A percentile compares a stretch with the other conserved stretches of the same genome.
Evolutionary conservation across 108 stramenopile genomes (phyloP).

Genomic region (Cyclotella cryptica): DNA sequence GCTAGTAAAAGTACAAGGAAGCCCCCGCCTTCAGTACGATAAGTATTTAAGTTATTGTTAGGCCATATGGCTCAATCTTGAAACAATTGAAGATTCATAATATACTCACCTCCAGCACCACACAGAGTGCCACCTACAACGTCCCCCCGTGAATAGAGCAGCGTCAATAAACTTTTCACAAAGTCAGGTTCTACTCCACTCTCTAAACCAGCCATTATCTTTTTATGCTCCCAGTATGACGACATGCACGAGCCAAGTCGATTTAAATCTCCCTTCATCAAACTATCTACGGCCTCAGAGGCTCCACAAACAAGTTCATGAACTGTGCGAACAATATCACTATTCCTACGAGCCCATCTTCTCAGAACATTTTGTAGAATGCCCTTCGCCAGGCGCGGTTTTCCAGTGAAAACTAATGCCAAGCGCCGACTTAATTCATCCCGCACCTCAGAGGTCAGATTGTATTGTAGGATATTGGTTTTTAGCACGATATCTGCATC

Average conservation of each 20-base stretch:
- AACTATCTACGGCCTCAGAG: slow-evolving; percentile 50
- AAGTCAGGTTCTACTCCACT: slow-evolving; percentile 70
- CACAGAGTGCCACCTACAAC: slow-evolving; percentile 70
- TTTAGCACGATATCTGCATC: slow-evolving; percentile 48
- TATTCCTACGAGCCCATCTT: slow-evolving; percentile 70
- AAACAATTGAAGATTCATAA: background rate
- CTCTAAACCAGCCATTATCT: slow-evolving; percentile 78
- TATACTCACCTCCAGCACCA: slow-evolving; percentile 71
- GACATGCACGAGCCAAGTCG: slow-evolving; percentile 60
- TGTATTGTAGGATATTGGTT: slow-evolving; percentile 48
- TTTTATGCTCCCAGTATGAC: slow-evolving; percentile 82
- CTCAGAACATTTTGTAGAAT: slow-evolving; percentile 78
- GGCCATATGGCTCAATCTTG: background rate
- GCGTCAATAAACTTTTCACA: slow-evolving; percentile 45
- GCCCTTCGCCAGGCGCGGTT: slow-evolving; percentile 85
- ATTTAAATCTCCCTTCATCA: slow-evolving; percentile 60
- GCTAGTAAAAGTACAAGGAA: slow-evolving; percentile 65
- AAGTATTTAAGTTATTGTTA: background rate
- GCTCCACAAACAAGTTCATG: slow-evolving; percentile 68
- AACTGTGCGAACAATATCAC: slow-evolving; percentile 68
- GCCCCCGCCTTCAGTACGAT: slow-evolving; percentile 77
- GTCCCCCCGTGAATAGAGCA: slow-evolving; percentile 35
- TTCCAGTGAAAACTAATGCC: slow-evolving; percentile 74
- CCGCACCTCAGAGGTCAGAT: slow-evolving; percentile 21
- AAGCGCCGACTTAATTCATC: slow-evolving; percentile 58